Conservation (phyloP, 331 rosid genomes). For the Quercus phellos region DNA sequence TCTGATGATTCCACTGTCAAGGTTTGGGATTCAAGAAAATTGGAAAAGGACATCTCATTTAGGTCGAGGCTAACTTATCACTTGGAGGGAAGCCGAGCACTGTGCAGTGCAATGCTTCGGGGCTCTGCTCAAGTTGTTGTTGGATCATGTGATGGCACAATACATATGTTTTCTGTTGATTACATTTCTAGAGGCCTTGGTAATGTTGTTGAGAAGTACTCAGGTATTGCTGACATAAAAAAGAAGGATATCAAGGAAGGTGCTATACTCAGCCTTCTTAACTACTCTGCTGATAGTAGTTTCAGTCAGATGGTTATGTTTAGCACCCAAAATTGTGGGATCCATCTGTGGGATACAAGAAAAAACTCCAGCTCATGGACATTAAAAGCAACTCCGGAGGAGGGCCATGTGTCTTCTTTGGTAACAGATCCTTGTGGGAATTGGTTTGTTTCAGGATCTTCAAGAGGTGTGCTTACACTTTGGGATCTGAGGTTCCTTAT, state of each 20-base stretch:
- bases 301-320: constrained; percentile 65
- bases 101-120: constrained; percentile 77
- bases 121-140: constrained; percentile 83
- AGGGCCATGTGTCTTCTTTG: constrained; percentile 74
- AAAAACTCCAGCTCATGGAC: constrained; percentile 74
- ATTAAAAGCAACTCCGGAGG: constrained; percentile 75
- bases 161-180: constrained; percentile 88
- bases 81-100: constrained; percentile 87
- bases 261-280: constrained; percentile 65
- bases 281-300: constrained; percentile 57
- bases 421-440: constrained; percentile 79
- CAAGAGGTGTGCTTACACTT: constrained; percentile 85
- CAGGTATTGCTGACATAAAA: constrained; percentile 83
- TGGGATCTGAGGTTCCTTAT: constrained; percentile 95
- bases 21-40: constrained; percentile 92
- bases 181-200: constrained; percentile 83
- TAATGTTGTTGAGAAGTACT: constrained; percentile 86
- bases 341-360: constrained; percentile 96
- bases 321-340: constrained; percentile 89
- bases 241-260: constrained; percentile 93
- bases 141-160: constrained; percentile 92
- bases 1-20: constrained; percentile 97
- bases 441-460: constrained; percentile 98
- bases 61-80: constrained; percentile 94
- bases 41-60: constrained; percentile 95